Evolutionary conservation across 2,329 filamentous ascomycete genomes (phyloP), one percentile per base, ranked within the genome.

Genomic region (Penicillium sp.): DNA sequence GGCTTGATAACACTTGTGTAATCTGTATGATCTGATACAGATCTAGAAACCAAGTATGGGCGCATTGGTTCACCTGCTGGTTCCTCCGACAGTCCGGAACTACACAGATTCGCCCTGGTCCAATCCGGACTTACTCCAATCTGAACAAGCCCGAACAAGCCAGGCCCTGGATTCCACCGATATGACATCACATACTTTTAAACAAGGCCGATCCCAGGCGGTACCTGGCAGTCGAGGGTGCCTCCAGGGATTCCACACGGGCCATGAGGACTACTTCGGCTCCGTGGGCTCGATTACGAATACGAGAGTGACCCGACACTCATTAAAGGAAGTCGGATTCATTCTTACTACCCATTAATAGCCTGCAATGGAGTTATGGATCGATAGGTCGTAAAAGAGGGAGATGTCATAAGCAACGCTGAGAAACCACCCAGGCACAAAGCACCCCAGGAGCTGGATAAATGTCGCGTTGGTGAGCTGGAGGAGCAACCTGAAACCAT

Each of bases 151-250:
- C 20, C 18, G 18, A 39, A 23, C 36, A 39, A 33, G 17, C 27
- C 17, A 49, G 24, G 17, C 42, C 40, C 10, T 29, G 24, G 15
- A 40, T 26, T 18, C 18, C 39, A 13, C 46, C 15, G 12, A 10
- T 15, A 54, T 59, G 58, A 59, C 39, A 61, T 59, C 58, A 62
- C 50, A 20, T 46, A 43, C 36, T 58, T 61, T 51, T 0, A 51
- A 61, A 56, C 12, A 33, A 49, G 49, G 17, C 52, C 23, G 43
- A 24, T 27, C 39, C 44, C 8, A 9, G 34, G 13, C 13, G 33
- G 58, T 61, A 48, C 58, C 56, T 62, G 56, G 30, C 54, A 59
- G 51, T 40, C n/a, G 37, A 37, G 18, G 18, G 34, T 5, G 20
- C 23, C 23, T 40, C 13, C 23, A 18, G n/a, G 40, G n/a, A 18